Base-by-base conservation (phyloP, 2,329 filamentous ascomycete species). In the Orbilia oligospora region DNA sequence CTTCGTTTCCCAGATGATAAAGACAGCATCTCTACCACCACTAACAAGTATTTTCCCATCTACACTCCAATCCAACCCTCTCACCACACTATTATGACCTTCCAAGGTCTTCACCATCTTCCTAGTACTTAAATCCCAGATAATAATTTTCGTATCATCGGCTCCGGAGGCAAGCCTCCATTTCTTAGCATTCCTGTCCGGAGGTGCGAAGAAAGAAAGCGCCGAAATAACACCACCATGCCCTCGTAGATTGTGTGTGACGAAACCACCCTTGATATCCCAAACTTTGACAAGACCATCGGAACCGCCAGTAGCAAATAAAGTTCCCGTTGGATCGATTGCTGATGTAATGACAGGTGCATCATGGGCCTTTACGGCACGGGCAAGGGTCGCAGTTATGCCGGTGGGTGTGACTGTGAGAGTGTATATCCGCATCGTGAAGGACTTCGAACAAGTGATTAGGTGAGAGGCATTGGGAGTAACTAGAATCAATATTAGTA, bases 201-300 rank as follows among this genome's bases (percentile, higher is more conserved):
- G 86, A 83, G 24, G 90, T 87, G 16, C 91, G 84, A 98, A 99
- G 85, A 99, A 98, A 82, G 91, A 91, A 18, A 99, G 87, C 0
- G 96, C 93, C 12, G 96, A 97, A 3, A 99, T 90, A 22, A 99
- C 88, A 9, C 96, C 94, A 76, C 94, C 94, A 71, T 97, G 95
- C 0, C 94, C 94, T 81, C 95, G 92, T 84, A 99, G 97, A 0
- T 93, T 97, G 85, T 99, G 96, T 30, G 97, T 99, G 36, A 94
- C 90, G 84, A 92, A 98, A 22, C 96, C 96, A 53, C 91, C 93
- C 63, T 88, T 87, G 76, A 99, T 93, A 85, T 99, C 96, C 95
- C 95, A 99, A 66, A 99, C 91, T 84, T 99, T 99, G 82, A 98
- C 93, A 0, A 92, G 90, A 24, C 96, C 96, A 83, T 99, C 96